Conservation (phyloP, 352 stramenopile species). For the Phytopythium vexans region DNA sequence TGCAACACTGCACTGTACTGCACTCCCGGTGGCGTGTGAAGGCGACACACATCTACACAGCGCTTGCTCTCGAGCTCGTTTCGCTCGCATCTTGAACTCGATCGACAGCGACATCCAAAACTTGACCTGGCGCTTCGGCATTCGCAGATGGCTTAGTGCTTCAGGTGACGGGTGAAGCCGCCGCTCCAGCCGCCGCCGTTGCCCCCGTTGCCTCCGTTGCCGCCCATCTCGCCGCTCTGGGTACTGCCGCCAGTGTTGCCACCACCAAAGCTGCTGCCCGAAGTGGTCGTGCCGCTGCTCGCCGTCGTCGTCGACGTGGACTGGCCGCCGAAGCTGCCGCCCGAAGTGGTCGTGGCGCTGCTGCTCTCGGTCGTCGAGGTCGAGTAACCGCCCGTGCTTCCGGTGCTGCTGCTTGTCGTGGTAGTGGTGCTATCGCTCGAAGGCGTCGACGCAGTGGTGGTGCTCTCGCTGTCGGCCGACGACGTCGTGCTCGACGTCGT, state of each 20-base stretch:
- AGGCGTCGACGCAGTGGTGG: neutral
- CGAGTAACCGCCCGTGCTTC: neutral
- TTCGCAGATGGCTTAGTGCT: neutral
- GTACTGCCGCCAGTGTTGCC: constrained; percentile 1
- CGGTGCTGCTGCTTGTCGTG: neutral
- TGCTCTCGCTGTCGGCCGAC: too few relatives aligned
- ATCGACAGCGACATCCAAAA: neutral
- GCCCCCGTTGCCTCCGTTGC: neutral
- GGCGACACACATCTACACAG: too few relatives aligned
- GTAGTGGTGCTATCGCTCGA: neutral
- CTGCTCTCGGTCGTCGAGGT: neutral
- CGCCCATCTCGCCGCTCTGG: neutral
- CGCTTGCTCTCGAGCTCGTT: too few relatives aligned
- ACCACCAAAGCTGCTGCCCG: constrained; percentile 1
- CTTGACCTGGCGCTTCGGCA: neutral
- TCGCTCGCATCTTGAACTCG: too few relatives aligned
- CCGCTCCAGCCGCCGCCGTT: constrained; percentile 1
- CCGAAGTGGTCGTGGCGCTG: neutral
- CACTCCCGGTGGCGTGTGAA: too few relatives aligned
- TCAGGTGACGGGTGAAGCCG: constrained; percentile 2
- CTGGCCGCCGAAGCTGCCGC: constrained; percentile 2
- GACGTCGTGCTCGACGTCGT: neutral
- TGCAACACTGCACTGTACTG: too few relatives aligned
- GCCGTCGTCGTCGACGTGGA: neutral
- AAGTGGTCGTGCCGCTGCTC: constrained; percentile 1